Percentiles rank a stretch among this genome's conserved stretches.
Conservation (phyloP, 2,329 filamentous ascomycete genomes). For the Truncatella angustata region DNA sequence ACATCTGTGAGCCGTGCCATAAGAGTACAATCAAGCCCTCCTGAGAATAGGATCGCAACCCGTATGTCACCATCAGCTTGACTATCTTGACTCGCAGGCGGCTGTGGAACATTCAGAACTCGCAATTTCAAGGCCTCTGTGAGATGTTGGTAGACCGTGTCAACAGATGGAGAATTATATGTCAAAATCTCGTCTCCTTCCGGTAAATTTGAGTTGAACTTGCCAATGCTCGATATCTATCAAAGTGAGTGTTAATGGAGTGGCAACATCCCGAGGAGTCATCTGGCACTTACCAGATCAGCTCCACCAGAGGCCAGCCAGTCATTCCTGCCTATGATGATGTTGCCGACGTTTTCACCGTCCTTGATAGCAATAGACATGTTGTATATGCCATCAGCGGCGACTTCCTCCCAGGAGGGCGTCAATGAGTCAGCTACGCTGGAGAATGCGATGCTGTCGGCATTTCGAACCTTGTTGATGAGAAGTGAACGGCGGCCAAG, state of each 20-base stretch:
- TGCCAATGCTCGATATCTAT: conserved; percentile 53
- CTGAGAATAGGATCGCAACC: conserved; percentile 86
- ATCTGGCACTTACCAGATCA: conserved; percentile 43
- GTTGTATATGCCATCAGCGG: conserved; percentile 78
- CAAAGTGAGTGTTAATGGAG: conserved; percentile 40
- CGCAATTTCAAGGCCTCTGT: conserved; percentile 62
- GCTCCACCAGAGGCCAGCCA: conserved; percentile 34
- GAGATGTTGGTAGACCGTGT: conserved; percentile 52
- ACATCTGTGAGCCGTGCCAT: conserved; percentile 80
- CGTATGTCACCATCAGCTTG: conserved; percentile 40
- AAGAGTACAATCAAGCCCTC: conserved; percentile 88
- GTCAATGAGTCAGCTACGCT: conserved; percentile 62
- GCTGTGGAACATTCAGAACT: conserved; percentile 63
- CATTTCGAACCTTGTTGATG: conserved; percentile 42
- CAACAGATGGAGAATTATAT: conserved; percentile 48
- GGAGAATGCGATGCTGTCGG: conserved; percentile 57
- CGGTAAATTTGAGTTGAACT: conserved; percentile 49
- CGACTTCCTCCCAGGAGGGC: conserved; percentile 72
- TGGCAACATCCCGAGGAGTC: conserved; percentile 18
- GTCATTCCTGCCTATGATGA: conserved; percentile 21
- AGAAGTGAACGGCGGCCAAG: conserved; percentile 84
- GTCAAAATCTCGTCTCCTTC: conserved; percentile 24
- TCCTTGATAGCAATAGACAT: conserved; percentile 61
- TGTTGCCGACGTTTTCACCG: conserved; percentile 10
- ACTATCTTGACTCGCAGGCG: conserved; percentile 34